phyloP scores from a whole-genome alignment of 2,329 filamentous ascomycete species.

The Colletotrichum melonis region DNA sequence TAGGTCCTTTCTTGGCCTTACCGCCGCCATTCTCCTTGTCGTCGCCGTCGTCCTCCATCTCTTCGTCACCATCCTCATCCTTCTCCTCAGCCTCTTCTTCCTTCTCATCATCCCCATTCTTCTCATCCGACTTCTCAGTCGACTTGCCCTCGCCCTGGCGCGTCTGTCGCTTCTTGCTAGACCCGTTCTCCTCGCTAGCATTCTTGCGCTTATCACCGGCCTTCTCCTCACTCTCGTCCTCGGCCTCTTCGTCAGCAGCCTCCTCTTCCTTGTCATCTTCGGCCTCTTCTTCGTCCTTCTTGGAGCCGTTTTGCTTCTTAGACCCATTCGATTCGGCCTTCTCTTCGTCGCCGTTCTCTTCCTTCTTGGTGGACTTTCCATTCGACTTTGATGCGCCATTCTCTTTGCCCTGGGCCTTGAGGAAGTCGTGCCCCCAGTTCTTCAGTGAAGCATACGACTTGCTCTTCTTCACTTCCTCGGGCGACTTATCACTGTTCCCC shows the following conservation, averaged over 20 bases:
- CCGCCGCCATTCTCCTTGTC: conserved; percentile 23
- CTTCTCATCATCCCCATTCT: conserved; percentile 13
- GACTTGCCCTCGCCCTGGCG: conserved; percentile 37
- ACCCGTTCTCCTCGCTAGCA: conserved; percentile 33
- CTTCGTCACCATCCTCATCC: conserved; percentile 29
- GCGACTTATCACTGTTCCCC: conserved; percentile 63
- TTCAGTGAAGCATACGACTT: conserved; percentile 70
- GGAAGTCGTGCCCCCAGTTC: conserved; percentile 69
- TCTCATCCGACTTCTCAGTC: conserved; percentile 32
- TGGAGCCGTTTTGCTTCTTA: conserved; percentile 29
- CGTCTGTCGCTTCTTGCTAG: conserved; percentile 39
- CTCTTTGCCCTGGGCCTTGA: conserved; percentile 51
- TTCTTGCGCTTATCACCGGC: conserved; percentile 33
- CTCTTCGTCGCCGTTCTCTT: conserved; percentile 3
- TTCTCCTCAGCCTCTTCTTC: conserved; percentile 33
- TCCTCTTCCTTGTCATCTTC: conserved; percentile 37
- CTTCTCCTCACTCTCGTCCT: conserved; percentile 31
- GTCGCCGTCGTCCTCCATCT: conserved; percentile 31
- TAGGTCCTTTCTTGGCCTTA: conserved; percentile 45
- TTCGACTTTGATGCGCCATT: conserved; percentile 12
- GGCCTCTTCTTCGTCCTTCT: conserved; percentile 43
- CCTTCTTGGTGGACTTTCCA: neutral
- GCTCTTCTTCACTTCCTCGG: conserved; percentile 57
- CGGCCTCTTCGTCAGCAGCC: conserved; percentile 38
- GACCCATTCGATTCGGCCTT: conserved; percentile 10